Percentiles rank a stretch among this genome's conserved stretches.
Conservation (phyloP, 1,284 basidiomycete species). For the Waitea zeae region DNA sequence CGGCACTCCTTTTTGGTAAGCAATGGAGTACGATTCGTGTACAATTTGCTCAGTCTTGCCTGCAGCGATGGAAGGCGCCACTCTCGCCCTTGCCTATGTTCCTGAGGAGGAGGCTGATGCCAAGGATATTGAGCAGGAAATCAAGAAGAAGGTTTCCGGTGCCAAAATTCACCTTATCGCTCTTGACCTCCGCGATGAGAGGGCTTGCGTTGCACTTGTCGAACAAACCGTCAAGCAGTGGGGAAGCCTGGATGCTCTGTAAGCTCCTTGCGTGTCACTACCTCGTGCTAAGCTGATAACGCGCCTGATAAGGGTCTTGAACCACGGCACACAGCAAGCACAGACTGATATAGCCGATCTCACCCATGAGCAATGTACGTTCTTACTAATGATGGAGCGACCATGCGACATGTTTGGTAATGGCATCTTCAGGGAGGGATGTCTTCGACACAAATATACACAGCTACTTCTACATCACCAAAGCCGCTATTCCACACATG, state of each 20-base stretch:
- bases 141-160: conserved; percentile 21
- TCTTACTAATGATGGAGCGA: too few relatives aligned
- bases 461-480: conserved; percentile 34
- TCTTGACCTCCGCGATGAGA: conserved; percentile 24
- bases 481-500: conserved; percentile 24
- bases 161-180: conserved; percentile 22
- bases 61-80: conserved; percentile 38
- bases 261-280: conserved; percentile 6
- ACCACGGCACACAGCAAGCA: conserved; percentile 33
- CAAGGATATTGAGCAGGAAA: conserved; percentile 17
- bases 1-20: conserved; percentile 19
- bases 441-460: conserved; percentile 29
- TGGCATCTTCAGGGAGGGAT: background rate
- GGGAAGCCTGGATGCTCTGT: conserved; percentile 26
- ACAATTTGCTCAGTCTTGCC: background rate
- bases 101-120: conserved; percentile 30
- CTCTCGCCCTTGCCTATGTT: conserved; percentile 32
- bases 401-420: conserved; percentile 18
- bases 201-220: conserved; percentile 23
- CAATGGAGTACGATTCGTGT: background rate
- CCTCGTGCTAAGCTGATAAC: conserved; percentile 1
- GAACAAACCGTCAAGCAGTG: conserved; percentile 23
- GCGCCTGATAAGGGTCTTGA: conserved; percentile 22
- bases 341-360: conserved; percentile 25
- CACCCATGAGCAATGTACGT: conserved; percentile 30